A percentile compares a stretch with the other conserved stretches of the same genome.
phyloP scores from a whole-genome alignment of 371 early-diverging fungal genomes.

The Apophysomyces elegans region DNA sequence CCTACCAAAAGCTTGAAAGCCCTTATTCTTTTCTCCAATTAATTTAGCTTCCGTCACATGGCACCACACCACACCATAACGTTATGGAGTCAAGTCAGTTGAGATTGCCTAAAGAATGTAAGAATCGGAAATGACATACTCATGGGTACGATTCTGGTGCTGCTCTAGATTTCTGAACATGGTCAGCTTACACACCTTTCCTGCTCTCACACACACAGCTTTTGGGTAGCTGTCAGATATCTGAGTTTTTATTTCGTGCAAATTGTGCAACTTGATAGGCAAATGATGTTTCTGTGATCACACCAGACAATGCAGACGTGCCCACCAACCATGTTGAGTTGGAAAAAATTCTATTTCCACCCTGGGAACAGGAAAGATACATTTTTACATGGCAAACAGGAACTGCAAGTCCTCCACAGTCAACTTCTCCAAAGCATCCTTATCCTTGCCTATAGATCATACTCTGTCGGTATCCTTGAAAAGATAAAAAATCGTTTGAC shows the following conservation, averaged over 20 bases:
- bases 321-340: not conserved
- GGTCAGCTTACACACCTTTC: too few species aligned
- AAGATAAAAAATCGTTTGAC: conserved; percentile 32
- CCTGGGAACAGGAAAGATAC: not conserved
- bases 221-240: not conserved
- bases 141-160: too few species aligned
- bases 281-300: conserved; percentile 6
- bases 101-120: too few species aligned
- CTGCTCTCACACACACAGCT: not conserved
- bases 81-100: too few species aligned
- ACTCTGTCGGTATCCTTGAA: not conserved
- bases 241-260: conserved; percentile 5
- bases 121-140: too few species aligned
- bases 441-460: conserved; percentile 44
- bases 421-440: conserved; percentile 66
- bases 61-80: not conserved
- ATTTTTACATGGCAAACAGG: conserved; percentile 74
- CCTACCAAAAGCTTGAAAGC: not conserved
- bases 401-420: conserved; percentile 88
- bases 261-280: conserved; percentile 1
- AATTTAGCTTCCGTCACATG: not conserved
- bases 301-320: not conserved
- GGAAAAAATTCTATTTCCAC: not conserved
- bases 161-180: too few species aligned
- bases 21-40: not conserved